Conservation (phyloP, 495 filamentous ascomycete species). For the Xylaria palmicola region DNA sequence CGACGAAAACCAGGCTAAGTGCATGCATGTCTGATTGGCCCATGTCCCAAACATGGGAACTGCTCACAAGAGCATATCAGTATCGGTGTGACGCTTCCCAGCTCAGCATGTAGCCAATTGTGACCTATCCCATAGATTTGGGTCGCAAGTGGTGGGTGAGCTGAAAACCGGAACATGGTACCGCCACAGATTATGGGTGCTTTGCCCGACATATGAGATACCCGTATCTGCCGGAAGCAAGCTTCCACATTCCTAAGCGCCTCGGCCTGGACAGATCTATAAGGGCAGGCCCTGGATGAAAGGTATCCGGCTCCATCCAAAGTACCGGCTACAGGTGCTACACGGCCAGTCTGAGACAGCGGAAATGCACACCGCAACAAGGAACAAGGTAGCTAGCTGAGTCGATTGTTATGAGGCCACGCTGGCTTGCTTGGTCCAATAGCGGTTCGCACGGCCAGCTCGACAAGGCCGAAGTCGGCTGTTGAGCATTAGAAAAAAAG, state of each 20-base stretch:
- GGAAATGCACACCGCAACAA: conserved; percentile 5
- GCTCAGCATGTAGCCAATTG: background rate
- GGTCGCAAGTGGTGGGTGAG: background rate
- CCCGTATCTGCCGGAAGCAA: background rate
- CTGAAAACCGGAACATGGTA: background rate
- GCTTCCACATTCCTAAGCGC: background rate
- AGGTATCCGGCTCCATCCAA: too few relatives aligned
- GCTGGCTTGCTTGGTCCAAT: background rate
- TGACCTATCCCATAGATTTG: background rate
- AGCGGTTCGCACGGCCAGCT: background rate
- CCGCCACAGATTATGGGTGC: too few relatives aligned
- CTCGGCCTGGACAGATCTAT: background rate
- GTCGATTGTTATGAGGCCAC: background rate
- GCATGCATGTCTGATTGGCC: conserved; percentile 7
- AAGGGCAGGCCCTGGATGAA: too few relatives aligned
- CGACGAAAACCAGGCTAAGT: background rate
- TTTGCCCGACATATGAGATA: background rate
- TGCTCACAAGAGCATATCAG: conserved; percentile 1
- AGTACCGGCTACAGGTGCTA: background rate
- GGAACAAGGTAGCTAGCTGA: background rate
- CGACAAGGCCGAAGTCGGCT: conserved; percentile 3
- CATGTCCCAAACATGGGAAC: conserved; percentile 6
- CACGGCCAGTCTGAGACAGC: background rate
- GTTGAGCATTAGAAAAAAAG: background rate
- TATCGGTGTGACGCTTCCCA: background rate